Base-by-base conservation (phyloP, 2,329 filamentous ascomycete species). In the Herpotrichia juniperi region DNA sequence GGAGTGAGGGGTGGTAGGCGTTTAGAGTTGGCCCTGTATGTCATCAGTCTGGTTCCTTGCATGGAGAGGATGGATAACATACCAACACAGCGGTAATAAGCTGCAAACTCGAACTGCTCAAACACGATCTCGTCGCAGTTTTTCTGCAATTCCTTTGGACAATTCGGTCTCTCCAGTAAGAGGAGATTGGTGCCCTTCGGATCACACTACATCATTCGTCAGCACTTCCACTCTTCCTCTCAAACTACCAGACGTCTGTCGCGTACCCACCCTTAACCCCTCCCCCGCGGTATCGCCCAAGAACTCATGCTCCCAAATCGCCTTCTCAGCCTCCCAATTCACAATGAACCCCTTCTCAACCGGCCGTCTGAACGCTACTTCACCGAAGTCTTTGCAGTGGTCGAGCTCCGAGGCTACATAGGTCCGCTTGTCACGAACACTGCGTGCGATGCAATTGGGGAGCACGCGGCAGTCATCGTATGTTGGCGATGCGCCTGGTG, bases 61-160 rank as follows among this genome's bases (percentile, higher is more conserved):
- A 14, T 14, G 30, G 14, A 11, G 21, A 3, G 25, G 7, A 14
- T 40, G 53, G 42, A 40, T 8, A 24, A 84, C 79, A 61, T 69
- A 83, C 90, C 90, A 58, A 90, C 79, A 51, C 85, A 87, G 54
- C 94, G 85, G 59, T 88, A 89, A 75, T 96, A 96, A 60, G 89
- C 88, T 10, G 88, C 84, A 74, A 99, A 99, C 2, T 91, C 91
- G 77, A 94, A 99, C 71, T 97, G 93, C 70, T 99, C 94, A 78
- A 99, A 97, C 1, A 97, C 85, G 68, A 99, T 91, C 78, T 99
- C 93, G 68, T 99, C 94, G 63, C 91, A 92, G 71, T 97, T 94
- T 32, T 87, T 85, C 74, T 97, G 92, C 57, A 99, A 76, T 11
- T 87, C 86, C 0, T 88, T 87, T 50, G 96, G 81, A 3, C 88